Base-by-base conservation (phyloP, 306 rosid species). In the Trifolium repens region DNA sequence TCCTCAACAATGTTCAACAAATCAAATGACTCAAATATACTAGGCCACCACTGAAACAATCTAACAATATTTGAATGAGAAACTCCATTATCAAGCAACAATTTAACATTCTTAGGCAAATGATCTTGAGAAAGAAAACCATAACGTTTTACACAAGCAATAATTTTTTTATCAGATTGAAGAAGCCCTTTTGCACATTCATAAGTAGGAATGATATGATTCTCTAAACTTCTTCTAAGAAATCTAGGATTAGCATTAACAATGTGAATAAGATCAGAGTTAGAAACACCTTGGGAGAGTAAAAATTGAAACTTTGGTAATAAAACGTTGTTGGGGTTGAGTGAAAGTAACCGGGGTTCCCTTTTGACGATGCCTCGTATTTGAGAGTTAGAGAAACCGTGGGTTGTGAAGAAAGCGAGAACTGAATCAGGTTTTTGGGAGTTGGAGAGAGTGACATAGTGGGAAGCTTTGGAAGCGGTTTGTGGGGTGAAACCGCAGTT, bases 291-390 rank as follows among this genome's bases (percentile, higher is more conserved):
- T 39, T 72, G 77, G 0, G 85, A 81, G 13, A 5, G 35, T 5
- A 81, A 59, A 58, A 81, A 81, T 27, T 77, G 12, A 50, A 81
- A 65, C 72, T 77, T 81, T 39, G 85, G 82, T 46, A 59, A 67
- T 3, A 81, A 3, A 17, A 65, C 13, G 14, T 47, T 72, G 12
- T 47, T 19, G 26, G 42, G 62, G 8, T 40, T n/a, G 22, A 47
- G 60, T 0, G 8, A 6, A n/a, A 82, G 77, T 6, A 78, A 11
- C 32, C 9, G 5, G 0, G 4, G 49, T 3, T 32, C 19, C 22
- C 15, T 39, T 42, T 1, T 52, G 64, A 78, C 0, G 62, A 78
- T 9, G 4, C 2, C 0, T 6, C 10, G 40, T 2, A 52, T 19
- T 0, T 71, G 60, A 1, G 76, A 30, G 4, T 16, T 0, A 0